phyloP scores from a whole-genome alignment of 805 yeast species.

The Myxozyma vanderwaltii region DNA sequence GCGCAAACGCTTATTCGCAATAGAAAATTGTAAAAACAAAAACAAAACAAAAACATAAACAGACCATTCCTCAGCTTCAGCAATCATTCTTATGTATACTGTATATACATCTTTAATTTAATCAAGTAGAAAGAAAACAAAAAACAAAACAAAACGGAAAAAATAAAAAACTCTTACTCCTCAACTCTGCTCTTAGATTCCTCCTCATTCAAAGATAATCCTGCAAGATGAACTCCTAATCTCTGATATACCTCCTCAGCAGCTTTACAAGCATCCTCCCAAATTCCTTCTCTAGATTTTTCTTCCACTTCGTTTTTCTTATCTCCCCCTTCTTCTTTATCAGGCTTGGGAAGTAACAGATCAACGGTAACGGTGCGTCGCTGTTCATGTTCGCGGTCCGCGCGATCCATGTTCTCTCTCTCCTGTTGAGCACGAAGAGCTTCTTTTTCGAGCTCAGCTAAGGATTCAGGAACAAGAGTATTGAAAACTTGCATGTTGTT shows the following conservation, averaged over 20 bases:
- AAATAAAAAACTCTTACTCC: background rate
- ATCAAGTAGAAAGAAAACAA: too few relatives aligned
- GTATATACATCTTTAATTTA: too few relatives aligned
- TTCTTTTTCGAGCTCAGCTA: slow-evolving; percentile 38
- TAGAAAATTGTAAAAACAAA: too few relatives aligned
- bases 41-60: too few relatives aligned
- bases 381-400: slow-evolving; percentile 12
- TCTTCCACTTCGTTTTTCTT: slow-evolving; percentile 15
- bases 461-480: slow-evolving; percentile 34
- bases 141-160: background rate
- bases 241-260: slow-evolving; percentile 40
- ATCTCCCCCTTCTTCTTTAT: slow-evolving; percentile 20
- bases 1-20: too few relatives aligned
- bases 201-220: slow-evolving; percentile 16
- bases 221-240: slow-evolving; percentile 35
- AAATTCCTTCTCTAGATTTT: slow-evolving; percentile 34
- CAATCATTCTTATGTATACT: too few relatives aligned
- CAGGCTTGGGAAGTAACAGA: slow-evolving; percentile 35
- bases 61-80: too few relatives aligned
- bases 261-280: slow-evolving; percentile 39
- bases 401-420: slow-evolving; percentile 14
- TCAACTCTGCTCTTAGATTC: background rate
- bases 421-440: slow-evolving; percentile 24
- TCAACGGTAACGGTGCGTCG: slow-evolving; percentile 29
- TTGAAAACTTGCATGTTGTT: slow-evolving; percentile 35